phyloP scores from a whole-genome alignment of 768 basidiomycete species.

The Suillus ampliporus region DNA sequence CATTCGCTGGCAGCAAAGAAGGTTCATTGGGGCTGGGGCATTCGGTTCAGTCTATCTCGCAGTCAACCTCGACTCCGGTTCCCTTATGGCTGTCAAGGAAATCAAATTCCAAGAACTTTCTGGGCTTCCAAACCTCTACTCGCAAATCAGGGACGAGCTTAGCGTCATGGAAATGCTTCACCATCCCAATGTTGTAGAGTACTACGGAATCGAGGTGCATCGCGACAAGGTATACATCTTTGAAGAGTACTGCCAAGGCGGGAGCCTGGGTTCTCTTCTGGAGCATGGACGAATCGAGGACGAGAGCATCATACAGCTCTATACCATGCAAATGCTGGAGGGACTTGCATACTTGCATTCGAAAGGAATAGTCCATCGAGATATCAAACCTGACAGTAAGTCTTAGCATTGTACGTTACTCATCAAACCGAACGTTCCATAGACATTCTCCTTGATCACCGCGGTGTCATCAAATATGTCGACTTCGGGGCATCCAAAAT shows the following conservation, averaged over 20 bases:
- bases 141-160: slow-evolving; percentile 94
- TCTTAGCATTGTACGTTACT: slow-evolving; percentile 22
- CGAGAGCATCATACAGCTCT: slow-evolving; percentile 93
- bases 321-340: slow-evolving; percentile 96
- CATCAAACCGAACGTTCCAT: slow-evolving; percentile 19
- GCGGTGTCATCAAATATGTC: slow-evolving; percentile 93
- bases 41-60: slow-evolving; percentile 99
- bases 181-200: slow-evolving; percentile 97
- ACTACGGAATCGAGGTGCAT: slow-evolving; percentile 98
- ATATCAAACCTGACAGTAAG: slow-evolving; percentile 98
- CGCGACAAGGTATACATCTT: slow-evolving; percentile 99
- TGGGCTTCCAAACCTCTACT: slow-evolving; percentile 84
- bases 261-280: slow-evolving; percentile 85
- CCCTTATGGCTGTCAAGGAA: slow-evolving; percentile 99
- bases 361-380: slow-evolving; percentile 91
- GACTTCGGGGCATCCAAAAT: slow-evolving; percentile 99
- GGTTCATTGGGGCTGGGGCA: slow-evolving; percentile 97
- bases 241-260: slow-evolving; percentile 97
- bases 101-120: slow-evolving; percentile 95
- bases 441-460: slow-evolving; percentile 93
- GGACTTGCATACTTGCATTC: slow-evolving; percentile 94
- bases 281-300: slow-evolving; percentile 97
- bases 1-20: slow-evolving; percentile 97
- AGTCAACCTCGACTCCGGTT: slow-evolving; percentile 93
- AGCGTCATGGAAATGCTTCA: slow-evolving; percentile 98